Conservation (phyloP, 1,139 yeast species). For the Pichia sp. region DNA sequence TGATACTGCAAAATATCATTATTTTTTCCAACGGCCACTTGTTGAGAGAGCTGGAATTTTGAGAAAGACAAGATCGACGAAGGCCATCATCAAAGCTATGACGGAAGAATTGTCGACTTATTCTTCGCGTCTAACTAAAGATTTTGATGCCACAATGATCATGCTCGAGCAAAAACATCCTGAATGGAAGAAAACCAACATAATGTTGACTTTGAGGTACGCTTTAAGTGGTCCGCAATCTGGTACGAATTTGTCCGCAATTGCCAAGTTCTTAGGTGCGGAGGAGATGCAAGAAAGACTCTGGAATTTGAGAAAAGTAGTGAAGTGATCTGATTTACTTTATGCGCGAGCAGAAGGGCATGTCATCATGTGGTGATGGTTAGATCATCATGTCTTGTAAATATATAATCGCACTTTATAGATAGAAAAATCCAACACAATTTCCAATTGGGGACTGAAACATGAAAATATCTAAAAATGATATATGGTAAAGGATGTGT, state of each 20-base stretch:
- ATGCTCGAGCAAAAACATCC: slow-evolving; percentile 7
- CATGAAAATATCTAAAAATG: no score
- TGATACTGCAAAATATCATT: slow-evolving; percentile 33
- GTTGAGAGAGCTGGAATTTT: slow-evolving; percentile 25
- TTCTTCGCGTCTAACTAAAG: no score
- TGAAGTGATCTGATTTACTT: no score
- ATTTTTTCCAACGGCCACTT: slow-evolving; percentile 36
- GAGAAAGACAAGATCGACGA: no score
- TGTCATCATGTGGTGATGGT: no score
- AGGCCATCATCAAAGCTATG: no score
- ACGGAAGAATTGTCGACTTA: no score
- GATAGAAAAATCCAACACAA: no score
- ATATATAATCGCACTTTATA: no score
- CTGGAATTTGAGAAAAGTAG: not conserved
- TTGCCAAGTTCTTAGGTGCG: slow-evolving; percentile 50
- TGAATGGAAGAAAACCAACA: slow-evolving; percentile 12
- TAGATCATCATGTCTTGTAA: no score
- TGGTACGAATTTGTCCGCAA: slow-evolving; percentile 60
- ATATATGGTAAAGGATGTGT: not conserved
- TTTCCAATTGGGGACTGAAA: no score
- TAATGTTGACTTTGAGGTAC: slow-evolving; percentile 57
- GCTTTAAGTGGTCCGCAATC: slow-evolving; percentile 70
- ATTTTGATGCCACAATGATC: slow-evolving; percentile 11
- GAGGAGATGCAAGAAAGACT: slow-evolving; percentile 35
- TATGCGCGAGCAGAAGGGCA: no score